Percentiles rank a stretch among this genome's conserved stretches.
Evolutionary conservation across 1,284 basidiomycete genomes (phyloP).

Genomic region (Golubevia sp.): DNA sequence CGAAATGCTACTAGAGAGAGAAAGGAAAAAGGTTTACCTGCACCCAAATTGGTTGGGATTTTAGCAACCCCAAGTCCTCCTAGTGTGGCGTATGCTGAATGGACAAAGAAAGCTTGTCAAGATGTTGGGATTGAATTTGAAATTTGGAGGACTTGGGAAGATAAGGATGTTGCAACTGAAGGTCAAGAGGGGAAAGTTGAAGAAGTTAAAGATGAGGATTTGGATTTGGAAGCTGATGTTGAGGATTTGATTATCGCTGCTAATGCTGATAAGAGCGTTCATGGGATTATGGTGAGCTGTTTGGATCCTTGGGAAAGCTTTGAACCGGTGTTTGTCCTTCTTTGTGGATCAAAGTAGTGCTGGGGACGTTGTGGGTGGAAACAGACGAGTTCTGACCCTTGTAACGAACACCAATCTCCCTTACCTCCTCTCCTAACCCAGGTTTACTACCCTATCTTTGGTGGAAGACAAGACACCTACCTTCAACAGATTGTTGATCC

Average conservation of each 20-base stretch:
- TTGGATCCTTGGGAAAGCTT: slow-evolving; percentile 1
- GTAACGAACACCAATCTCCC: background rate
- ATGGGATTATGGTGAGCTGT: slow-evolving; percentile 88
- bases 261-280: slow-evolving; percentile 80
- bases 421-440: background rate
- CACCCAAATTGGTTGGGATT: slow-evolving; percentile 86
- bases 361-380: too few species aligned
- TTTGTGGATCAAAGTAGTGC: slow-evolving; percentile 20
- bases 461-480: slow-evolving; percentile 80
- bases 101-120: slow-evolving; percentile 88
- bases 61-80: slow-evolving; percentile 84
- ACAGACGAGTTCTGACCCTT: too few species aligned
- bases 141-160: slow-evolving; percentile 61
- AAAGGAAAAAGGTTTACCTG: slow-evolving; percentile 28
- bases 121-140: slow-evolving; percentile 86
- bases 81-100: slow-evolving; percentile 88
- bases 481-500: slow-evolving; percentile 92
- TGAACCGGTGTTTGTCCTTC: background rate
- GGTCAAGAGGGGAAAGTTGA: slow-evolving; percentile 63
- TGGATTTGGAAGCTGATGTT: slow-evolving; percentile 74
- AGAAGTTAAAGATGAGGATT: slow-evolving; percentile 75
- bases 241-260: slow-evolving; percentile 64
- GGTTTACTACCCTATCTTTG: slow-evolving; percentile 62
- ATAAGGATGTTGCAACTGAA: slow-evolving; percentile 22
- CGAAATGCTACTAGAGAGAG: slow-evolving; percentile 34